Evolutionary conservation across 169 alveolate genomes (phyloP).

Genomic region (Eimeria nieschulzi): DNA sequence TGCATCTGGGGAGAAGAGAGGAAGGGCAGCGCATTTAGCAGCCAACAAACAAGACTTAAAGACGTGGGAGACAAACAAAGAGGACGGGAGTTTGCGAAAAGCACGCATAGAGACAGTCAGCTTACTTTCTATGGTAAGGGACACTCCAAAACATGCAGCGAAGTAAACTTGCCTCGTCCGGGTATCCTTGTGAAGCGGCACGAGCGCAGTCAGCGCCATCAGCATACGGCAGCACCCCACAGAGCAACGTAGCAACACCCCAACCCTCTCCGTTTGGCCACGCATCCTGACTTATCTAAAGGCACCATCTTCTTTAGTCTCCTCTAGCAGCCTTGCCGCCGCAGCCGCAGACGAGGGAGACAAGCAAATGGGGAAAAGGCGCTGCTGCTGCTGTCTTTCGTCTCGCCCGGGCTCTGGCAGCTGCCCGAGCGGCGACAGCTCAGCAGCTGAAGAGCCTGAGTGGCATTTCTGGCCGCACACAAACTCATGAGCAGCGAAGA

Average conservation of each 20-base stretch:
- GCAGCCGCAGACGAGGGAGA: too few relatives aligned
- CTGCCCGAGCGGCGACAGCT: not conserved
- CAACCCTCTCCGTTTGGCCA: too few relatives aligned
- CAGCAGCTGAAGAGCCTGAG: too few relatives aligned
- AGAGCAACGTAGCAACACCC: too few relatives aligned
- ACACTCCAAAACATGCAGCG: not conserved
- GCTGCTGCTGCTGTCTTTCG: constrained; percentile 22
- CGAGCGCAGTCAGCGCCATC: not conserved
- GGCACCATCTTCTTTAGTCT: too few relatives aligned
- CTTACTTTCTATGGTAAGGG: not conserved
- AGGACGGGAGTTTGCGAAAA: not conserved
- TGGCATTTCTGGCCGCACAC: too few relatives aligned
- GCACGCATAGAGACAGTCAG: not conserved
- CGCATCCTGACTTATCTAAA: too few relatives aligned
- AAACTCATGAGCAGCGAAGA: too few relatives aligned
- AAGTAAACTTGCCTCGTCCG: not conserved
- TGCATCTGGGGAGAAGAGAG: not conserved
- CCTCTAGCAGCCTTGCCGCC: too few relatives aligned
- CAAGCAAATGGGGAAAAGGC: not conserved
- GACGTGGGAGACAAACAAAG: not conserved
- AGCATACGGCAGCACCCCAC: not conserved
- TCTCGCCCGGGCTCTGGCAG: not conserved
- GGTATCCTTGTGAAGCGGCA: not conserved
- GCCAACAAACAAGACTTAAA: not conserved
- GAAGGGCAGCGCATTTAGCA: not conserved